These are phyloP conservation scores for Penicillium mononematosum DNA, from an alignment of 495 filamentous ascomycete species.

Conservation along the genomic window DNA sequence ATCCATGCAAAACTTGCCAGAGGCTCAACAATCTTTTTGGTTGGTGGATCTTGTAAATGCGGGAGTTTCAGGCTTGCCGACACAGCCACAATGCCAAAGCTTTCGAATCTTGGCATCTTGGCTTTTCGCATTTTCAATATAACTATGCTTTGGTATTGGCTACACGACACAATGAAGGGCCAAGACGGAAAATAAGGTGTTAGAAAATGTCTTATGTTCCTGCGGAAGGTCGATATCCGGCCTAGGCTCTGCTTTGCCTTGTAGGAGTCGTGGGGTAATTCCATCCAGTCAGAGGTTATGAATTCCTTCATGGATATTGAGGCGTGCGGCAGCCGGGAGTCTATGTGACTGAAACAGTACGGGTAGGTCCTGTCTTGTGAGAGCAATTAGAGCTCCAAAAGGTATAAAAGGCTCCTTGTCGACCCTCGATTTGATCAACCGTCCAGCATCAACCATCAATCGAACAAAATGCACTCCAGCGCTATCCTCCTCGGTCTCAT, in stretches of 20 bases:
- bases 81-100: slow-evolving; percentile 9
- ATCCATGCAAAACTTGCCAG: background rate
- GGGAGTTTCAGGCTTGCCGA: slow-evolving; percentile 1
- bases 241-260: background rate
- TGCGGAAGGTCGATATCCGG: background rate
- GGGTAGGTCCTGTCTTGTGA: background rate
- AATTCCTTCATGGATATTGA: slow-evolving; percentile 3
- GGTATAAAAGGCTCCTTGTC: slow-evolving; percentile 1
- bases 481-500: slow-evolving; percentile 7
- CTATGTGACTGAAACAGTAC: background rate
- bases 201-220: slow-evolving; percentile 9
- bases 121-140: background rate
- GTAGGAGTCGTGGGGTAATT: slow-evolving; percentile 2
- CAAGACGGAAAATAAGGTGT: slow-evolving; percentile 3
- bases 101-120: slow-evolving; percentile 9
- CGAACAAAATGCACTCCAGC: slow-evolving; percentile 6
- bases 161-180: too few species aligned
- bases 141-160: background rate
- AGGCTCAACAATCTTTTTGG: background rate
- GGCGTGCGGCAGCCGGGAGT: background rate
- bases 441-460: slow-evolving; percentile 1
- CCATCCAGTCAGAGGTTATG: slow-evolving; percentile 1
- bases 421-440: background rate
- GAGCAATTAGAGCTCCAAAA: background rate
- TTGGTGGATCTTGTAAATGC: slow-evolving; percentile 8